Conservation (phyloP, 2,329 filamentous ascomycete genomes). For the Cladosporium velox region DNA sequence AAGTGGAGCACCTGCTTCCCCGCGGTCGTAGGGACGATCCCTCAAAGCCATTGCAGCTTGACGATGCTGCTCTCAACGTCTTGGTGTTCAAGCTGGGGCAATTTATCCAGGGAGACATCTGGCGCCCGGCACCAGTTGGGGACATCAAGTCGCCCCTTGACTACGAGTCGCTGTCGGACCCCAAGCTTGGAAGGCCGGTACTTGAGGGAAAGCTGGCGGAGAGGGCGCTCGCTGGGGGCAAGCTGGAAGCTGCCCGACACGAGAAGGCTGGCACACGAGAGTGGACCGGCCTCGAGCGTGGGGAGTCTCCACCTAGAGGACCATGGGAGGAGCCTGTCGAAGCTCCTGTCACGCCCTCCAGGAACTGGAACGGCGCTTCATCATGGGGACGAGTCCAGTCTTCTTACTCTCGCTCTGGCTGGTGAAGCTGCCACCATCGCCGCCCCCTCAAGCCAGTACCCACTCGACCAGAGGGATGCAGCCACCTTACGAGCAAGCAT, state of each 20-base stretch:
- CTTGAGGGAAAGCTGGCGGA: too few species aligned
- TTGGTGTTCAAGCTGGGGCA: neutral
- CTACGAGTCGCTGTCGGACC: neutral
- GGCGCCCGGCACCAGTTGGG: neutral
- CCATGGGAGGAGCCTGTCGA: neutral
- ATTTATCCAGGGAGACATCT: neutral
- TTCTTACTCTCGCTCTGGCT: neutral
- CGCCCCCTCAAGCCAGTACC: neutral
- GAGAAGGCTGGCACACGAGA: neutral
- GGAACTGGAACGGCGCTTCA: neutral
- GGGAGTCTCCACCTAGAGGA: neutral
- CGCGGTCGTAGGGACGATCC: too few species aligned
- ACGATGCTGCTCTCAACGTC: neutral
- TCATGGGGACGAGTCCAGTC: neutral
- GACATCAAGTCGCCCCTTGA: neutral
- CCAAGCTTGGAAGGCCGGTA: neutral
- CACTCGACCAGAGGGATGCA: neutral
- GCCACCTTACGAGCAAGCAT: neutral
- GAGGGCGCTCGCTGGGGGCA: neutral
- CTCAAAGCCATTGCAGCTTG: neutral
- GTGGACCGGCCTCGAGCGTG: neutral
- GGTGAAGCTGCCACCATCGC: neutral
- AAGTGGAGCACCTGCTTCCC: neutral
- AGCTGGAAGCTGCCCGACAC: neutral
- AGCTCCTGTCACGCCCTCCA: neutral